These are phyloP conservation scores for Plenodomus biglobosus DNA, from an alignment of 2,329 filamentous ascomycete species.

Conservation along the genomic window DNA sequence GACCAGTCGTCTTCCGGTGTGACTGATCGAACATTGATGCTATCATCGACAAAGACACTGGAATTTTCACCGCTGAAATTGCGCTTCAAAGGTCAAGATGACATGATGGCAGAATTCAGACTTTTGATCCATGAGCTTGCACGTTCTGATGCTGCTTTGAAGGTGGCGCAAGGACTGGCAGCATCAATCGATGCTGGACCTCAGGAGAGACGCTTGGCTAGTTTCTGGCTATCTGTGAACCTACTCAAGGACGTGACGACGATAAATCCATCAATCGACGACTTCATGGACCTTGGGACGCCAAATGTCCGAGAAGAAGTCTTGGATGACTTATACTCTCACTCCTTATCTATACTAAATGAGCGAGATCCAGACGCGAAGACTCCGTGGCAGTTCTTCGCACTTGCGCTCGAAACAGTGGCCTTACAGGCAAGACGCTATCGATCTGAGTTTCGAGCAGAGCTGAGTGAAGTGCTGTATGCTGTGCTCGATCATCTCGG, in stretches of 20 bases:
- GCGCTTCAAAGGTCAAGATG: slow-evolving; percentile 64
- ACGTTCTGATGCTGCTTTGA: slow-evolving; percentile 46
- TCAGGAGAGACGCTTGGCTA: slow-evolving; percentile 64
- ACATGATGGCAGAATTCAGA: slow-evolving; percentile 64
- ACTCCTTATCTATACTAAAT: slow-evolving; percentile 64
- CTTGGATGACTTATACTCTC: slow-evolving; percentile 67
- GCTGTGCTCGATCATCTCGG: slow-evolving; percentile 88
- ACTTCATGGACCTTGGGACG: slow-evolving; percentile 62
- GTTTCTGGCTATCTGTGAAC: slow-evolving; percentile 79
- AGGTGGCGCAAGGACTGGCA: slow-evolving; percentile 66
- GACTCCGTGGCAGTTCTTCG: slow-evolving; percentile 71
- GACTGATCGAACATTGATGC: slow-evolving; percentile 18
- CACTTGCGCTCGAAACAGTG: slow-evolving; percentile 78
- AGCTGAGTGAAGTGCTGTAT: slow-evolving; percentile 89
- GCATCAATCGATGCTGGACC: slow-evolving; percentile 61
- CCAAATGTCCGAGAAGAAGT: slow-evolving; percentile 34
- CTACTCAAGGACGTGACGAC: slow-evolving; percentile 63
- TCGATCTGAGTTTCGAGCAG: slow-evolving; percentile 70
- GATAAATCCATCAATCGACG: slow-evolving; percentile 60
- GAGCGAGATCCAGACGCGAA: slow-evolving; percentile 40
- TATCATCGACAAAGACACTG: slow-evolving; percentile 21
- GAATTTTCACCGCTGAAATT: slow-evolving; percentile 62
- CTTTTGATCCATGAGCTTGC: slow-evolving; percentile 60
- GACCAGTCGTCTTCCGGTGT: slow-evolving; percentile 6
- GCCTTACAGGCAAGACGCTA: slow-evolving; percentile 72